These are phyloP conservation scores for Ophiostoma piceae DNA, from an alignment of 2,329 filamentous ascomycete species.

Conservation along the genomic window DNA sequence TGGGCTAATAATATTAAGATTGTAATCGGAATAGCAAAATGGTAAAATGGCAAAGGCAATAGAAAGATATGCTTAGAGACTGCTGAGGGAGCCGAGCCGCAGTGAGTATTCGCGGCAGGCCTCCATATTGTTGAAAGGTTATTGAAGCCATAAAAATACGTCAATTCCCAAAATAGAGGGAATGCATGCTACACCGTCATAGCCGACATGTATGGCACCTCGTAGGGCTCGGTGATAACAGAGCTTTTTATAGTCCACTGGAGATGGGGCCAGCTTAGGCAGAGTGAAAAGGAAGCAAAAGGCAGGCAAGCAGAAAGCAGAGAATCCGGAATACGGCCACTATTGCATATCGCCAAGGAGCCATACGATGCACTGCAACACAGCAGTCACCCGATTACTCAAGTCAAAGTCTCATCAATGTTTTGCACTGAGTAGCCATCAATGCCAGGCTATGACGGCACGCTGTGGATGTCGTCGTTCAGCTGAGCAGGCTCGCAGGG, in stretches of 20 bases:
- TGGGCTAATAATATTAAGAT: not conserved
- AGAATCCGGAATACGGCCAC: not conserved
- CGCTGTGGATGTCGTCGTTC: slow-evolving; percentile 5
- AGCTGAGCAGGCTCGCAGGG: slow-evolving; percentile 2
- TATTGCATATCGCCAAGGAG: slow-evolving; percentile 5
- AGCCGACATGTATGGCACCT: not conserved
- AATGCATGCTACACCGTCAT: not conserved
- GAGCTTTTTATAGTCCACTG: not conserved
- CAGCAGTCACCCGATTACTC: not conserved
- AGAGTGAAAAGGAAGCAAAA: not conserved
- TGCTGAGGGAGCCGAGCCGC: not conserved
- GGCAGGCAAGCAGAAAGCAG: not conserved
- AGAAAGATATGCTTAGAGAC: not conserved
- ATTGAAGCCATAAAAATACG: not conserved
- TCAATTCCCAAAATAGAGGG: not conserved
- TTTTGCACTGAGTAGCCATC: not conserved
- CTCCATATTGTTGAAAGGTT: not conserved
- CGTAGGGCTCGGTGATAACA: slow-evolving; percentile 12
- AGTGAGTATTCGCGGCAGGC: not conserved
- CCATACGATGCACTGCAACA: not conserved
- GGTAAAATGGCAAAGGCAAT: not conserved
- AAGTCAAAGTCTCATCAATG: not conserved
- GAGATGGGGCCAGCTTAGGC: not conserved
- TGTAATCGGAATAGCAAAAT: not conserved
- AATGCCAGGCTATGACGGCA: slow-evolving; percentile 4